Evolutionary conservation across 2,329 filamentous ascomycete genomes (phyloP), one percentile per base, ranked within the genome.

Genomic region (Mycosphaerelloides madeirae): DNA sequence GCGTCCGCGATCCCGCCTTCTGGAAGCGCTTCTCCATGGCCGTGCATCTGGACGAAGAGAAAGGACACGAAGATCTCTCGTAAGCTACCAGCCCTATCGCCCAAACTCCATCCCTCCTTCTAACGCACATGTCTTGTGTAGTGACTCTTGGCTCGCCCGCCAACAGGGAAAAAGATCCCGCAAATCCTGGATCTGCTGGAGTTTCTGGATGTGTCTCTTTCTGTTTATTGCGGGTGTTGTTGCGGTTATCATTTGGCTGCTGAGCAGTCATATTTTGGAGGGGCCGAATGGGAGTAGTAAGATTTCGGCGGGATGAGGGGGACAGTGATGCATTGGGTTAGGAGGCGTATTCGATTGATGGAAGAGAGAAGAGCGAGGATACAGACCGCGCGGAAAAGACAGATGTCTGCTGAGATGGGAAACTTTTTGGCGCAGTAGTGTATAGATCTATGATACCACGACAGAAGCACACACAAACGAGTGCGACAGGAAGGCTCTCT

Each of bases 11-110:
- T 56, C 77, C 77, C 18, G 70, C 68, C 38, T 81, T 81, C 65
- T 81, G 78, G 78, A 71, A 72, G 44, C 74, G 78, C 55, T 81
- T 81, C 67, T 78, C 74, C 47, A 62, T 69, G 39, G 78, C 78
- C 29, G 75, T 79, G 1, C 78, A 79, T 57, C 62, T 70, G 40
- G 75, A 80, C 52, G 77, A 79, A 55, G 69, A 74, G 51, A 35
- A 44, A 20, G 38, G 42, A 6, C 38, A 44, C 25, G 39, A 64
- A 28, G 63, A 68, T 49, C 64, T 68, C 46, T 57, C 65, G 69
- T 71, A 67, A 52, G 65, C 65, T 11, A 36, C 35, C 22, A 31
- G 40, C 29, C 43, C 15, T 19, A 35, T 41, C 41, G 49, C 38
- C 42, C 52, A 7, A 9, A 12, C 29, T 20, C 7, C 19, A 6